phyloP scores from a whole-genome alignment of 345 rosid genomes.

The Syzygium aromaticum region DNA sequence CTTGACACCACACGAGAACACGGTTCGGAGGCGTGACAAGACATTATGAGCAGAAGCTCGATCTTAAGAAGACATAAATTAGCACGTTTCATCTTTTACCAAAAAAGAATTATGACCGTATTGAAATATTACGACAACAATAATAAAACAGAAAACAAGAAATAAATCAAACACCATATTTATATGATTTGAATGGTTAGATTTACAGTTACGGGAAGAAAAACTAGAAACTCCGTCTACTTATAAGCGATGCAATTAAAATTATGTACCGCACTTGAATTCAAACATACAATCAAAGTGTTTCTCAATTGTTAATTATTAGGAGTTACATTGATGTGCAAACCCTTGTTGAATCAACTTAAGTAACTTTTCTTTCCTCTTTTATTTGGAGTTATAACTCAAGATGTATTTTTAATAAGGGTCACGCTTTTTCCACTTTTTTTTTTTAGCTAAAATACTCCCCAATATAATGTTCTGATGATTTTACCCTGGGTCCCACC shows the following conservation, averaged over 20 bases:
- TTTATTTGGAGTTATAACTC: too few relatives aligned
- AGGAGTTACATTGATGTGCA: background rate
- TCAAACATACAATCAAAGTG: fast-evolving
- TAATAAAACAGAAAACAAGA: background rate
- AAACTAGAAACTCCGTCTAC: fast-evolving
- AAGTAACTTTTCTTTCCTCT: background rate
- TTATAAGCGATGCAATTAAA: background rate
- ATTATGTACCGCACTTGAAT: background rate
- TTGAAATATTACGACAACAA: background rate
- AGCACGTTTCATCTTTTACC: too few relatives aligned
- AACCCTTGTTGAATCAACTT: too few relatives aligned
- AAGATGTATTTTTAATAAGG: background rate
- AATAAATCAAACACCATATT: background rate
- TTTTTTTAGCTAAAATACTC: too few relatives aligned
- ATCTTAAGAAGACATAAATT: background rate
- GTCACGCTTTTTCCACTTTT: too few relatives aligned
- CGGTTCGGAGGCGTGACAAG: background rate
- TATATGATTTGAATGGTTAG: background rate
- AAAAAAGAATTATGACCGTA: background rate
- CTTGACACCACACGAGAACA: background rate
- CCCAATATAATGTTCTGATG: too few relatives aligned
- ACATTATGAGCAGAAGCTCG: background rate
- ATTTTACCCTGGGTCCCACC: too few relatives aligned
- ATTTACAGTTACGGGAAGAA: fast-evolving
- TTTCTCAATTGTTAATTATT: too few relatives aligned